Conservation (phyloP, 1,139 yeast genomes). For the Yamadazyma dendronema region DNA sequence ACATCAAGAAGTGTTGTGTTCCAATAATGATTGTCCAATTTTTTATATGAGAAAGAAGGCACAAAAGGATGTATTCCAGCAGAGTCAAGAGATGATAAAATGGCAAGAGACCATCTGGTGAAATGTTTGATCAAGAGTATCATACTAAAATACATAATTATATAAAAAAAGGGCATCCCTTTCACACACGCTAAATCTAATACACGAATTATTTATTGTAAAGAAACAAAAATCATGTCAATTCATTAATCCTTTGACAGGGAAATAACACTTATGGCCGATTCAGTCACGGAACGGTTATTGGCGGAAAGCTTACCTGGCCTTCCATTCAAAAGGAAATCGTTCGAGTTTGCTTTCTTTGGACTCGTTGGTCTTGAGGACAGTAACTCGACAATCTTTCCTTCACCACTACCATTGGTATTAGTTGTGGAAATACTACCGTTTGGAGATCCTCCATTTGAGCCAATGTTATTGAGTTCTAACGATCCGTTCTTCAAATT, state of each 20-base stretch:
- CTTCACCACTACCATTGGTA: conserved; percentile 2
- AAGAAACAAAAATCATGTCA: conserved; percentile 1
- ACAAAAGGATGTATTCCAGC: conserved; percentile 77
- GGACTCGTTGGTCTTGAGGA: conserved; percentile 14
- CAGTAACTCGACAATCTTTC: conserved; percentile 6
- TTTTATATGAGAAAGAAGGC: conserved; percentile 97
- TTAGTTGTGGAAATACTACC: conserved; percentile 1
- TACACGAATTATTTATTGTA: conserved; percentile 6
- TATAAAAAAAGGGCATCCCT: neutral
- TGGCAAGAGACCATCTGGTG: conserved; percentile 68
- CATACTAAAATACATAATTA: neutral
- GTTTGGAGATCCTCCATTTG: conserved; percentile 7
- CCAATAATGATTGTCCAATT: conserved; percentile 95
- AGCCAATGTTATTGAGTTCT: conserved; percentile 15
- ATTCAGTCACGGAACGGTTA: conserved; percentile 38
- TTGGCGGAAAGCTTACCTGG: conserved; percentile 33
- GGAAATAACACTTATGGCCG: conserved; percentile 14
- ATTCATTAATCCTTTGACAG: conserved; percentile 1
- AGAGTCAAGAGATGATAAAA: conserved; percentile 66
- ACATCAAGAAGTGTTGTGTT: conserved; percentile 93
- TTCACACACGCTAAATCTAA: neutral
- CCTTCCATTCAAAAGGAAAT: conserved; percentile 20
- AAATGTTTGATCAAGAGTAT: neutral
- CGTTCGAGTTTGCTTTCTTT: conserved; percentile 30
- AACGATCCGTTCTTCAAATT: conserved; percentile 40